These are phyloP conservation scores for Diphasiastrum complanatum DNA, from an alignment of 83 land plant species.

Conservation along the genomic window DNA sequence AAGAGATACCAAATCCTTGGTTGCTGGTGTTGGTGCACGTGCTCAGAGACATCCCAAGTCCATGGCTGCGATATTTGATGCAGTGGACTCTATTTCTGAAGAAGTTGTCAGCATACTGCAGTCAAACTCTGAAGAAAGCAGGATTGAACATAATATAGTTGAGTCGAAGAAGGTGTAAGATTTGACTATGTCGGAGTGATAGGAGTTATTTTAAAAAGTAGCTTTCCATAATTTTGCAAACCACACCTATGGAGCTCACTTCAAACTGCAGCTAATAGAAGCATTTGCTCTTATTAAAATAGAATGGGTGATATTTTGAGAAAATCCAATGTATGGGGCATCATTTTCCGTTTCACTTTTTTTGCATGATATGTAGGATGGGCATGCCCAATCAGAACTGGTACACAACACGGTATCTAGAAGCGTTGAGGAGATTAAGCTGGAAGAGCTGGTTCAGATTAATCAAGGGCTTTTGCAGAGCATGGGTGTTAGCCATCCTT, in stretches of 20 bases:
- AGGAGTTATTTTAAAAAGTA: neutral
- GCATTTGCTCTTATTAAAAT: too few relatives aligned
- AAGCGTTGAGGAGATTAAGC: conserved; percentile 51
- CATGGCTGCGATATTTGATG: conserved; percentile 66
- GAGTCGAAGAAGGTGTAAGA: too few relatives aligned
- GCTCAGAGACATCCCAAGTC: conserved; percentile 58
- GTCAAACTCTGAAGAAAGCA: conserved; percentile 37
- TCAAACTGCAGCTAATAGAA: too few relatives aligned
- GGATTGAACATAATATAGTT: neutral
- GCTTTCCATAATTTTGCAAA: conserved; percentile 3
- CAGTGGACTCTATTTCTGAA: conserved; percentile 65
- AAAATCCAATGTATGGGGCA: too few relatives aligned
- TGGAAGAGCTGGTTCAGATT: conserved; percentile 81
- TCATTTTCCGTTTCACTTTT: too few relatives aligned
- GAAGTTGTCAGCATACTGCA: conserved; percentile 59
- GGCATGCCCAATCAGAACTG: too few relatives aligned
- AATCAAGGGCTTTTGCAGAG: conserved; percentile 86
- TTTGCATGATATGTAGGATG: too few relatives aligned
- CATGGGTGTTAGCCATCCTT: conserved; percentile 85
- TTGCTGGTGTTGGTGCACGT: conserved; percentile 76
- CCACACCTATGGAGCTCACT: too few relatives aligned
- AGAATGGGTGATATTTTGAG: too few relatives aligned
- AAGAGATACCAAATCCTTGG: conserved; percentile 82
- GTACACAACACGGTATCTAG: too few relatives aligned
- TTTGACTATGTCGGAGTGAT: too few relatives aligned